Evolutionary conservation across 208 protist genomes (phyloP), one percentile per base, ranked within the genome.

Genomic region (Strigomonas galati): DNA sequence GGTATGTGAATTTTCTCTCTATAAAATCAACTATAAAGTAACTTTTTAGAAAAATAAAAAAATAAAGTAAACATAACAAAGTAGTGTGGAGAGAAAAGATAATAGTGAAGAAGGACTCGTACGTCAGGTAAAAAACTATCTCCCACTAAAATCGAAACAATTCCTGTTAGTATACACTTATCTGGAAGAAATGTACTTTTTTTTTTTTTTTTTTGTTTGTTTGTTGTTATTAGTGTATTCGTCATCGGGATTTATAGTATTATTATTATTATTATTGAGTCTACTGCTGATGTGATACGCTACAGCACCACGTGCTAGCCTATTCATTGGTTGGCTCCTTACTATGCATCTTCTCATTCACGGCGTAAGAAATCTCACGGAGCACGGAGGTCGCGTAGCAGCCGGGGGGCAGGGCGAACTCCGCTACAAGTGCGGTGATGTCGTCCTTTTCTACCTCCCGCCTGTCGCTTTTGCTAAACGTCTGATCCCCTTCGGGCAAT

Each of bases 361-460:
- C 72, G 0, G 76, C 65, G 15, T 78, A 64, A 30, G 75, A 80
- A 54, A 96, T 86, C 72, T 96, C 91, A 9, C 91, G 68, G 23
- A 96, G 67, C 30, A 96, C 85, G 40, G 69, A 84, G 1, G 91
- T 96, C 21, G 91, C 91, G 64, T 96, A 96, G 64, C 83, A 82
- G 5, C 91, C 91, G 10, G 91, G 79, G 9, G 88, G 91, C 21
- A 96, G 81, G 0, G 79, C 77, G 65, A 96, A 96, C 51, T 82
- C 55, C 5, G 76, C 79, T 32, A 93, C 67, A 32, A 94, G 44
- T 17, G 65, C 82, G 19, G 77, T 51, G 14, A 71, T 48, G 23
- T 69, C 58, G 0, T 74, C 61, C 49, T 78, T 62, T 35, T 61
- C 58, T 26, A 53, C 55, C 17, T 30, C 60, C 48, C 27, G 32